phyloP scores from a whole-genome alignment of 1,139 yeast genomes.

The Eremothecium cymbalariae region DNA sequence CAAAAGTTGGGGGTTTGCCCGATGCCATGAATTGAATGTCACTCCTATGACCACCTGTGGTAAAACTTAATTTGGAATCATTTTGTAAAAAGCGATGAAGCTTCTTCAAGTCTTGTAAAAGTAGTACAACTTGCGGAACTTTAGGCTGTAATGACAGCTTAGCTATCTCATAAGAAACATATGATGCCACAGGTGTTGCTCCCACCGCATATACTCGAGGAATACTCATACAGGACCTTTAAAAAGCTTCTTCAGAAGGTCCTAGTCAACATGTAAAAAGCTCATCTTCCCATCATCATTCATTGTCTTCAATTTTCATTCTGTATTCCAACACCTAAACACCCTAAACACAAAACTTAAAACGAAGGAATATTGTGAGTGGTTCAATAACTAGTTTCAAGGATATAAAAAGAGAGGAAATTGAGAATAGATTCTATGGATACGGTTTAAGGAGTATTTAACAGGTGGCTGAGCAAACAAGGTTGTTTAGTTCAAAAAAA shows the following conservation, averaged over 20 bases:
- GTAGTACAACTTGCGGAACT: conserved; percentile 37
- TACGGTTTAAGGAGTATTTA: too few species aligned
- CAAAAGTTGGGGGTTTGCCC: conserved; percentile 32
- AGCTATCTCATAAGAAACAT: conserved; percentile 35
- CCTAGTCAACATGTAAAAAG: neutral
- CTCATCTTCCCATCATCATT: neutral
- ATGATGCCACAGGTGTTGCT: conserved; percentile 37
- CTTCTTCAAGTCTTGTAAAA: conserved; percentile 37
- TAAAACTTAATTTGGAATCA: conserved; percentile 33
- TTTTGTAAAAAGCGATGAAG: conserved; percentile 37
- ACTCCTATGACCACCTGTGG: conserved; percentile 12
- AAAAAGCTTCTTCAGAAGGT: neutral
- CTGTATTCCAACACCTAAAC: too few species aligned
- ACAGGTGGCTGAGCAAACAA: too few species aligned
- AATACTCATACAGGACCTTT: conserved; percentile 11
- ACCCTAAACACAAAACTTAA: too few species aligned
- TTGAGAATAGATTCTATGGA: too few species aligned
- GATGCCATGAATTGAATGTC: conserved; percentile 32
- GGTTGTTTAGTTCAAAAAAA: too few species aligned
- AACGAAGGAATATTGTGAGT: too few species aligned
- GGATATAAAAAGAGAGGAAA: too few species aligned
- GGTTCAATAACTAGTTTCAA: too few species aligned
- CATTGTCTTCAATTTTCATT: too few species aligned
- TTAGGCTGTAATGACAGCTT: conserved; percentile 30
- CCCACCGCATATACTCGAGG: conserved; percentile 38